Evolutionary conservation across 1,284 basidiomycete genomes (phyloP).

Genomic region (Kalmanozyma brasiliensis): DNA sequence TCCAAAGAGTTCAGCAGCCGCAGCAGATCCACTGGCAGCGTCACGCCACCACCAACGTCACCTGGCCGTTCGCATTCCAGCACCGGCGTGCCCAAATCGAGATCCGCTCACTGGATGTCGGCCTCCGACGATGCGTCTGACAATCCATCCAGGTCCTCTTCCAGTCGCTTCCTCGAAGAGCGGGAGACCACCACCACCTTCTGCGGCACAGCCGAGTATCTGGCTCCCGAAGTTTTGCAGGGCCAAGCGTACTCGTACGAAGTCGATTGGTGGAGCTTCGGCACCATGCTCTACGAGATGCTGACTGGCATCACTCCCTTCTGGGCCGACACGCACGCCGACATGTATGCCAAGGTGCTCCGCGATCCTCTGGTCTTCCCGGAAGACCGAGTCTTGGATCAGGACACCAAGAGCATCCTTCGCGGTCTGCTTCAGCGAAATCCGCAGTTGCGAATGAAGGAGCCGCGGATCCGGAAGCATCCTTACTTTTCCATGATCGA

Average conservation of each 20-base stretch:
- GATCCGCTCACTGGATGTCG: constrained; percentile 86
- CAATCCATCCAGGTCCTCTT: constrained; percentile 19
- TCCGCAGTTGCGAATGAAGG: constrained; percentile 87
- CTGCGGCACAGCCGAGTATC: constrained; percentile 99
- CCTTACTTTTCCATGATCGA: constrained; percentile 97
- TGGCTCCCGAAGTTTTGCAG: constrained; percentile 97
- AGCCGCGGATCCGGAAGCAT: constrained; percentile 90
- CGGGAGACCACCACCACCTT: constrained; percentile 99
- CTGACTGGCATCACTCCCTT: constrained; percentile 98
- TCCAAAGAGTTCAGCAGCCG: constrained; percentile 78
- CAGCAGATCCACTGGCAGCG: constrained; percentile 80
- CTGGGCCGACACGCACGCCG: constrained; percentile 91
- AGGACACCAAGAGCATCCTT: constrained; percentile 92
- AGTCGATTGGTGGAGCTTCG: constrained; percentile 99
- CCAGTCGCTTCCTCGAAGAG: constrained; percentile 91
- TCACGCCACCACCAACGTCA: constrained; percentile 79
- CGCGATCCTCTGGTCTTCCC: constrained; percentile 89
- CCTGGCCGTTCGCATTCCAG: constrained; percentile 55
- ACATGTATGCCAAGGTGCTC: constrained; percentile 91
- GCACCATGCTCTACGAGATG: constrained; percentile 99
- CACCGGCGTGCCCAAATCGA: constrained; percentile 75
- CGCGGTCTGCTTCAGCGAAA: constrained; percentile 92
- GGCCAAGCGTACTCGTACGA: constrained; percentile 96
- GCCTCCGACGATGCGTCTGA: constrained; percentile 73
- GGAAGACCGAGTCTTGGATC: constrained; percentile 87